These are phyloP conservation scores for Proliferodiscus dingleyae DNA, from an alignment of 2,329 filamentous ascomycete species.

Conservation along the genomic window DNA sequence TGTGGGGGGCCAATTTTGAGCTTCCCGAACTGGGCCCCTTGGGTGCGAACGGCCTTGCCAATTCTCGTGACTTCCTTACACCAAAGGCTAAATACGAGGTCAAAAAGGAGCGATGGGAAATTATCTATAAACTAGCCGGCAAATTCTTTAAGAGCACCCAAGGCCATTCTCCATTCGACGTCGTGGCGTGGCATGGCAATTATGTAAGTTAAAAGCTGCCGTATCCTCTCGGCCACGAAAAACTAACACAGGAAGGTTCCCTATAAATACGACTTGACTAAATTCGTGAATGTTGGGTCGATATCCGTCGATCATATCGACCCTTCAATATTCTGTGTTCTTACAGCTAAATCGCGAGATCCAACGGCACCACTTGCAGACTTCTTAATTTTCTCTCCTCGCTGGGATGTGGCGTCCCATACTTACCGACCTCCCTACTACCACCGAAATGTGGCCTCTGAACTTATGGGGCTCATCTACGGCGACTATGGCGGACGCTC, in stretches of 20 bases:
- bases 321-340: conserved; percentile 61
- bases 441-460: conserved; percentile 48
- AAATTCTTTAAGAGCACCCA: conserved; percentile 60
- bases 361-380: conserved; percentile 55
- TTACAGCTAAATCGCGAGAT: conserved; percentile 53
- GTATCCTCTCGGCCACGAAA: not conserved
- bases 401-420: conserved; percentile 58
- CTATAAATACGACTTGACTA: conserved; percentile 71
- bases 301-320: conserved; percentile 62
- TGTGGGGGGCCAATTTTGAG: conserved; percentile 58
- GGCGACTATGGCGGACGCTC: conserved; percentile 55
- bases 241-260: conserved; percentile 40
- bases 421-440: conserved; percentile 57
- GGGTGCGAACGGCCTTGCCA: conserved; percentile 60
- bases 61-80: conserved; percentile 58
- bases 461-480: conserved; percentile 42
- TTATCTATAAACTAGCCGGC: conserved; percentile 57
- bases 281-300: conserved; percentile 54
- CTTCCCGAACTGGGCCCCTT: conserved; percentile 62
- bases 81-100: conserved; percentile 50
- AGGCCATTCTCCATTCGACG: conserved; percentile 67
- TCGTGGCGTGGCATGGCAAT: conserved; percentile 74
- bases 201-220: conserved; percentile 12
- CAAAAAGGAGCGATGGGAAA: conserved; percentile 33
- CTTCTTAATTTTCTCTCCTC: conserved; percentile 64